phyloP scores from a whole-genome alignment of 768 basidiomycete species.

The Lactarius akahatsu region DNA sequence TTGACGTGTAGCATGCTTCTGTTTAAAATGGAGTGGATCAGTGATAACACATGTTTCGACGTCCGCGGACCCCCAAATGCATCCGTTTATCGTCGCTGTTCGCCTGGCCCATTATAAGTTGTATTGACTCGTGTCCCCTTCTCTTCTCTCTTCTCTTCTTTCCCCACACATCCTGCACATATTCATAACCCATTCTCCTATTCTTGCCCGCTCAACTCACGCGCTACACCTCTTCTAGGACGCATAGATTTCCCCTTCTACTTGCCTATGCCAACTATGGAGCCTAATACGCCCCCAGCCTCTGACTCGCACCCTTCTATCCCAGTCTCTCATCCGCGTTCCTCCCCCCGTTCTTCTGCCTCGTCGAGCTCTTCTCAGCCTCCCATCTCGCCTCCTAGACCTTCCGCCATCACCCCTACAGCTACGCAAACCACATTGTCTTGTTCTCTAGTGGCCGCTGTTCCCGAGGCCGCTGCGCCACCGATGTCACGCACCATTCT shows the following conservation, averaged over 20 bases:
- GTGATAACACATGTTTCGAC: conserved; percentile 30
- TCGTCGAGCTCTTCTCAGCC: conserved; percentile 25
- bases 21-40: conserved; percentile 13
- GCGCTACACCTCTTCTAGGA: conserved; percentile 28
- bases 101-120: conserved; percentile 23
- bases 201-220: conserved; percentile 20
- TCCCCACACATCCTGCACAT: conserved; percentile 24
- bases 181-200: conserved; percentile 23
- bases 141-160: conserved; percentile 4
- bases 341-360: conserved; percentile 28
- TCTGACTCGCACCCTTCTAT: conserved; percentile 27
- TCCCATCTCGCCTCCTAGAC: conserved; percentile 29
- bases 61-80: conserved; percentile 24
- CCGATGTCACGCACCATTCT: conserved; percentile 16
- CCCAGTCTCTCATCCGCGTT: conserved; percentile 30
- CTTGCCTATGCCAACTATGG: conserved; percentile 25
- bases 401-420: conserved; percentile 5
- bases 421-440: conserved; percentile 21
- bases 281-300: conserved; percentile 25
- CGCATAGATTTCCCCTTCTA: conserved; percentile 17
- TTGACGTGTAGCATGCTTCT: conserved; percentile 25
- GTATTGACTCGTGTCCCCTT: not conserved
- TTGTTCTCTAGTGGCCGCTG: conserved; percentile 11
- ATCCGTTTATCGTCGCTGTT: conserved; percentile 26
- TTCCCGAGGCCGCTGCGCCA: conserved; percentile 14